Percentiles rank a stretch among this genome's conserved stretches.
Conservation (phyloP, 495 filamentous ascomycete genomes). For the Usnea hakonensis region DNA sequence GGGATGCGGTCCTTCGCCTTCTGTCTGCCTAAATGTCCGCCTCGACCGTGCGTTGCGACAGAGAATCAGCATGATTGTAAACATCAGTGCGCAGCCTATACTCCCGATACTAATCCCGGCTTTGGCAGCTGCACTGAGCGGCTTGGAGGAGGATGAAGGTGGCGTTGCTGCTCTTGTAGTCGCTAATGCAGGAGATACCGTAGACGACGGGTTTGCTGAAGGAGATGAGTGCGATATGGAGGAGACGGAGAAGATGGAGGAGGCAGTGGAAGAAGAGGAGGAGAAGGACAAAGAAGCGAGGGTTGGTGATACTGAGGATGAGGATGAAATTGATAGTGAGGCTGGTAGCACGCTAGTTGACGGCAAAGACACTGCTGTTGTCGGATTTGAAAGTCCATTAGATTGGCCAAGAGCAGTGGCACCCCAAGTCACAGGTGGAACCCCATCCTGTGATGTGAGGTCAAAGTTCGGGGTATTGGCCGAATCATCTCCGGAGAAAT, state of each 20-base stretch:
- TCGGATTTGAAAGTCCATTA: background rate
- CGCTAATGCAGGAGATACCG: background rate
- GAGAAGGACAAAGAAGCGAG: background rate
- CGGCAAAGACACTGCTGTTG: background rate
- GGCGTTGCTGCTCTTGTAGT: background rate
- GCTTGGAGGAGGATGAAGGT: background rate
- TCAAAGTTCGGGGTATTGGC: conserved; percentile 9
- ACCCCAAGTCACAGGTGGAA: conserved; percentile 8
- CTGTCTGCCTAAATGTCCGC: background rate
- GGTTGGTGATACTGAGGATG: background rate
- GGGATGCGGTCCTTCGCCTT: background rate
- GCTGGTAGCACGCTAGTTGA: background rate
- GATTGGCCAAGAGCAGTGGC: background rate
- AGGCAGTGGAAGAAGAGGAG: background rate
- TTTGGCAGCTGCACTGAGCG: conserved; percentile 5
- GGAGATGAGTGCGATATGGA: background rate
- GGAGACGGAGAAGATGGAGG: background rate
- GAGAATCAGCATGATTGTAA: conserved; percentile 1
- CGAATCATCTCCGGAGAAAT: background rate
- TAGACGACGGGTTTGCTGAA: background rate
- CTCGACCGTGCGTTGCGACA: background rate
- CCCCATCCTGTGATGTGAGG: conserved; percentile 11
- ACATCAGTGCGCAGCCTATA: conserved; percentile 6
- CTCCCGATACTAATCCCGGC: conserved; percentile 12
- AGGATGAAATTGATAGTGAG: background rate